phyloP scores from a whole-genome alignment of 495 filamentous ascomycete genomes.

The Halenospora varia region DNA sequence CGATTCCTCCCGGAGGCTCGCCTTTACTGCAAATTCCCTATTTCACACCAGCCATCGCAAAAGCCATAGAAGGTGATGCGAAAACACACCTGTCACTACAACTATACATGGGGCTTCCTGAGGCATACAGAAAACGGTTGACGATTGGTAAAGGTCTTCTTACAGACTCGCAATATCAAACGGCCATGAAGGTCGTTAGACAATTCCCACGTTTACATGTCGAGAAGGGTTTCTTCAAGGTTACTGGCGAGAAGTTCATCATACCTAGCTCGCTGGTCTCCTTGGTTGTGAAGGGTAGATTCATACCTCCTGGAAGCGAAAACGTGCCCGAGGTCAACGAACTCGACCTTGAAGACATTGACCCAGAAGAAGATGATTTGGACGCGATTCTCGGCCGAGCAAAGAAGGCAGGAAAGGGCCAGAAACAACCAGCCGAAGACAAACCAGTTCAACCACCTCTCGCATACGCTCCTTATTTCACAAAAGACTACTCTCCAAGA shows the following conservation, averaged over 20 bases:
- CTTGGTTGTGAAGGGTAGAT: conserved; percentile 90
- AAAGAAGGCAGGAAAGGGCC: conserved; percentile 53
- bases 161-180: conserved; percentile 69
- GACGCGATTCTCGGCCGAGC: conserved; percentile 83
- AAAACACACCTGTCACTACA: conserved; percentile 77
- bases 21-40: conserved; percentile 91
- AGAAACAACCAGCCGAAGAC: conserved; percentile 37
- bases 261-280: conserved; percentile 92
- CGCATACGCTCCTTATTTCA: conserved; percentile 82
- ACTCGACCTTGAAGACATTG: conserved; percentile 81
- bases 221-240: conserved; percentile 98
- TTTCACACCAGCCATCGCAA: conserved; percentile 71
- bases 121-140: conserved; percentile 65
- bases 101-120: conserved; percentile 78
- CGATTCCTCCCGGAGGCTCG: conserved; percentile 73
- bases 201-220: conserved; percentile 79
- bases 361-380: conserved; percentile 88
- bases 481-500: conserved; percentile 79
- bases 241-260: conserved; percentile 87
- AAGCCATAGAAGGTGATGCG: conserved; percentile 70
- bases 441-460: conserved; percentile 75
- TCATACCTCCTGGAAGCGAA: conserved; percentile 78
- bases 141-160: conserved; percentile 67
- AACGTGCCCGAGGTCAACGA: conserved; percentile 70
- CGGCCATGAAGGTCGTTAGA: conserved; percentile 68